phyloP scores from a whole-genome alignment of 495 filamentous ascomycete genomes.

The Penicillium coffeae region DNA sequence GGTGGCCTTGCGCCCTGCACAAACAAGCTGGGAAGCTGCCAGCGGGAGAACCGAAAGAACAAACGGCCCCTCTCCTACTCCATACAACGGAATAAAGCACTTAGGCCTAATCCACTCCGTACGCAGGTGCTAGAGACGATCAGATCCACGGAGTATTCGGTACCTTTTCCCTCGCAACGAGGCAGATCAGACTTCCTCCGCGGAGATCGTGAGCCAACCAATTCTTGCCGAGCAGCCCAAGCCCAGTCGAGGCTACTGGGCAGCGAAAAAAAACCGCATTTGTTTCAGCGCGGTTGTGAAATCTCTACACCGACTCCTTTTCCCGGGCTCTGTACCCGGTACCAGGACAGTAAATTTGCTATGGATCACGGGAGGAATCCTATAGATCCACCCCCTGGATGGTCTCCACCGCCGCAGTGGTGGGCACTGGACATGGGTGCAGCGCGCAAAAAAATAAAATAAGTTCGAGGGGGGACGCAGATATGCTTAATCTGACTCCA shows the following conservation, averaged over 20 bases:
- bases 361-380: slow-evolving; percentile 22
- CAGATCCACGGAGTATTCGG: background rate
- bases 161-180: background rate
- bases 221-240: background rate
- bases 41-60: background rate
- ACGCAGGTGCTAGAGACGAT: background rate
- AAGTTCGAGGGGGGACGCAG: slow-evolving; percentile 25
- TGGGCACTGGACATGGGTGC: slow-evolving; percentile 33
- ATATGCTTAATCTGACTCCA: slow-evolving; percentile 36
- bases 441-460: slow-evolving; percentile 23
- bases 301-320: background rate
- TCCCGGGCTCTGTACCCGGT: slow-evolving; percentile 9
- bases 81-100: slow-evolving; percentile 2
- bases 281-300: background rate
- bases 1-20: no score
- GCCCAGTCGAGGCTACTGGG: background rate
- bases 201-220: background rate
- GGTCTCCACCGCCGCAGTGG: slow-evolving; percentile 21
- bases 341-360: slow-evolving; percentile 12
- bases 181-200: background rate
- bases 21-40: no score
- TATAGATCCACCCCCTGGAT: slow-evolving; percentile 23
- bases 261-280: background rate
- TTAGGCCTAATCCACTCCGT: background rate
- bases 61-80: background rate